Evolutionary conservation across 805 yeast species (phyloP), one percentile per base, ranked within the genome.

Genomic region (Kregervanrija fluxuum): DNA sequence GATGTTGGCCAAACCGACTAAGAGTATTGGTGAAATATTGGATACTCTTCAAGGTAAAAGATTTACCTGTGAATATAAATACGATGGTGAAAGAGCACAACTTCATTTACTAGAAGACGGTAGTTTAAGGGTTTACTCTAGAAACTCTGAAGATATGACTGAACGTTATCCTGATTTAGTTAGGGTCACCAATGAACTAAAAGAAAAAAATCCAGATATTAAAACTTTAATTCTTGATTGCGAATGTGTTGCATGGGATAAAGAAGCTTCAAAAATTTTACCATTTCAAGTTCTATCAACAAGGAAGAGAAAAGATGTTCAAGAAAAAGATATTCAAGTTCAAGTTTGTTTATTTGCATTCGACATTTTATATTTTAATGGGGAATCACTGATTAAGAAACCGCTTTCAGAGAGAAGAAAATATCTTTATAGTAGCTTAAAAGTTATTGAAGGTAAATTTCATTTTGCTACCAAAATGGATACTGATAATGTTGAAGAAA

Each of bases 221-320:
- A 65, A 67, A 35, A 75, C 85, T 8, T 71, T 91, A 62, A 88
- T 93, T 47, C 63, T 93, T 46, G 99, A 93, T 61, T 85, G 96
- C 66, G 99, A 93, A 65, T 96, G 96, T 8, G 99, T 93, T 8
- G 99, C 99, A 0, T 93, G 95, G 95, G 96, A 91, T 63, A 70
- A 82, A 45, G 82, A 74, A 43, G 71, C 74, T 16, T 62, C 77
- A n/a, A 85, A 83, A 61, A 91, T 93, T 46, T 67, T 93, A 45
- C 99, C 99, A 1, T 93, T 93, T 65, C 99, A 93, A 63, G 84
- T 88, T 0, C 68, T 93, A 41, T 84, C 96, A 1, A 93, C 99
- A 0, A 77, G 99, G 62, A 93, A 93, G 66, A 76, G 98, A 43
- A 93, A 93, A 61, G 96, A 83, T 54, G 99, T 93, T 5, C 82